phyloP scores from a whole-genome alignment of 2,329 filamentous ascomycete species.

The Aspergillus aculeatinus region DNA sequence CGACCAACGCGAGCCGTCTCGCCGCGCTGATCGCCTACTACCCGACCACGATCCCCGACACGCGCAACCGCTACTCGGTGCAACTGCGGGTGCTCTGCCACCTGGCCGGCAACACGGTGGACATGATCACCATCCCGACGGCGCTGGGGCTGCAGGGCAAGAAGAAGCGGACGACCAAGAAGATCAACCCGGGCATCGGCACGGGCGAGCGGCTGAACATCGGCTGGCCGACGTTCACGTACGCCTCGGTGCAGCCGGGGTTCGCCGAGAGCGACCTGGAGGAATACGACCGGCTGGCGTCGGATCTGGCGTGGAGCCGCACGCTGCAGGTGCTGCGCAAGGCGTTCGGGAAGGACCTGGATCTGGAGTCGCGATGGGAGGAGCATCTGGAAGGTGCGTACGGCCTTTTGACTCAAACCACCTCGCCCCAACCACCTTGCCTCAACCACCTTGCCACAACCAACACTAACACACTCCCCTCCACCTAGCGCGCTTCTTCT shows the following conservation, averaged over 20 bases:
- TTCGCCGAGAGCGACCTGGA: conserved; percentile 72
- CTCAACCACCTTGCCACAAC: background rate
- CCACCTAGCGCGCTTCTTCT: conserved; percentile 24
- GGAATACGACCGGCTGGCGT: conserved; percentile 63
- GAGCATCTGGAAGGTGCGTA: conserved; percentile 36
- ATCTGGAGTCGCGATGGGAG: conserved; percentile 38
- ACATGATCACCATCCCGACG: conserved; percentile 50
- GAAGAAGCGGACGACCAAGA: conserved; percentile 48
- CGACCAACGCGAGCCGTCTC: conserved; percentile 53
- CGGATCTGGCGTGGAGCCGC: conserved; percentile 68
- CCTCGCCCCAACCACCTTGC: too few species aligned
- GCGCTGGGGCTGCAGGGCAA: conserved; percentile 56
- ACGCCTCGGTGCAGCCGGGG: conserved; percentile 58
- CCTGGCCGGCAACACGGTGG: conserved; percentile 53
- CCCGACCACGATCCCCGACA: conserved; percentile 57
- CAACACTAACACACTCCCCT: background rate
- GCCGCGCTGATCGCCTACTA: conserved; percentile 64
- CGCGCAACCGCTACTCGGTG: conserved; percentile 37
- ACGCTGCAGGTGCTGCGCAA: conserved; percentile 59
- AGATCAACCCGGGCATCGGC: conserved; percentile 52
- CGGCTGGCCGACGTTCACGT: conserved; percentile 49
- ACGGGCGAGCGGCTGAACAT: conserved; percentile 45
- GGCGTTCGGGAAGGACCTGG: conserved; percentile 53
- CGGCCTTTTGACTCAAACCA: background rate
- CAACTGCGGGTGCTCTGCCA: conserved; percentile 56